Conservation (phyloP, 345 rosid species). For the Laguncularia racemosa region DNA sequence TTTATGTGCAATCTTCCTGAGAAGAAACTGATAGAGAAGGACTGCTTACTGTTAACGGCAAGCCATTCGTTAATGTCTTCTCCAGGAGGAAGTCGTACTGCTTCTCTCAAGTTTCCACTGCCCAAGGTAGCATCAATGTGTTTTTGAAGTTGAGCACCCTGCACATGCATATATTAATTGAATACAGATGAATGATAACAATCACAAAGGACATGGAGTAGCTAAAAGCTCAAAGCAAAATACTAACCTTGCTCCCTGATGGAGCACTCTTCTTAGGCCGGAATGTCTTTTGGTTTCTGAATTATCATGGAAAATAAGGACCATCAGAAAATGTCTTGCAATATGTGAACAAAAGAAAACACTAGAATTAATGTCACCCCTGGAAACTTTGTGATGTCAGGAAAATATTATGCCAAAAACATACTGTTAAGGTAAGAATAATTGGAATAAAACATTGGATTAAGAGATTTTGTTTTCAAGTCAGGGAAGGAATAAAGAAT, state of each 20-base stretch:
- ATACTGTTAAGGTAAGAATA: too few relatives aligned
- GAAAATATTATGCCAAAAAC: too few relatives aligned
- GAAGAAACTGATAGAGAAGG: not conserved
- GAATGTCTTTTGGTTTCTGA: constrained; percentile 66
- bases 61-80: constrained; percentile 73
- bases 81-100: constrained; percentile 62
- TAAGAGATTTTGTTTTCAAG: too few relatives aligned
- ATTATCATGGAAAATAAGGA: not conserved
- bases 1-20: not conserved
- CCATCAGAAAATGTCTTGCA: too few relatives aligned
- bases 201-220: too few relatives aligned
- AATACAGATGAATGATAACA: too few relatives aligned
- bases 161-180: not conserved
- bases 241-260: constrained; percentile 54
- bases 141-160: constrained; percentile 65
- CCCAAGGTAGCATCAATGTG: constrained; percentile 68
- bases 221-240: not conserved
- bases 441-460: too few relatives aligned
- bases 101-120: constrained; percentile 70
- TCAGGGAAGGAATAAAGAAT: too few relatives aligned
- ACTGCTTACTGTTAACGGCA: constrained; percentile 55
- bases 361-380: too few relatives aligned
- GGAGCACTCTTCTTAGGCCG: constrained; percentile 68
- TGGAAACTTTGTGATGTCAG: too few relatives aligned
- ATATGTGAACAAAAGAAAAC: too few relatives aligned